These are phyloP conservation scores for Lipomyces yamadae DNA, from an alignment of 805 yeast species.

Conservation along the genomic window DNA sequence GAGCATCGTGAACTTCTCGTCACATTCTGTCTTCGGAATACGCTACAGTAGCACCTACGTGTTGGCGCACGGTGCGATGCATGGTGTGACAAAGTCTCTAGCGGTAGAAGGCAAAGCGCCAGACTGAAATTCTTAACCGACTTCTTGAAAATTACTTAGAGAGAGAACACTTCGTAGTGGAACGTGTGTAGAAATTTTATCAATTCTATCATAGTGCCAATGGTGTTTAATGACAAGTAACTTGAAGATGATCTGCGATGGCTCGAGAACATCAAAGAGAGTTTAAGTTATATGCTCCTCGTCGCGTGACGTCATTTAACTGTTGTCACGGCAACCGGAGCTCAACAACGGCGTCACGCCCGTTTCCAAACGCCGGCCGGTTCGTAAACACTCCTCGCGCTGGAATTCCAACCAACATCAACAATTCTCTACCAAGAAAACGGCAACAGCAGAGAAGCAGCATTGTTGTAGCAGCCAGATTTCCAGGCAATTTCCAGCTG, in stretches of 20 bases:
- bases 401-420: neutral
- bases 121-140: no score
- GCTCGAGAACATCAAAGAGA: no score
- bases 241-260: neutral
- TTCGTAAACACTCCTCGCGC: neutral
- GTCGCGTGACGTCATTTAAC: no score
- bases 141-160: no score
- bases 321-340: constrained; percentile 18
- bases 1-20: constrained; percentile 1
- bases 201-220: no score
- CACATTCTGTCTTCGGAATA: neutral
- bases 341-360: constrained; percentile 15
- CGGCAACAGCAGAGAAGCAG: constrained; percentile 8
- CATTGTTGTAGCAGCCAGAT: constrained; percentile 9
- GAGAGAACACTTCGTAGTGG: no score
- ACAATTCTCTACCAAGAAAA: neutral
- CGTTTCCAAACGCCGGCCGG: constrained; percentile 6
- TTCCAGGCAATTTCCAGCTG: neutral
- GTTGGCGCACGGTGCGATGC: neutral
- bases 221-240: no score
- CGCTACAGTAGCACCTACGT: constrained; percentile 2
- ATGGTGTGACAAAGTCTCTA: neutral
- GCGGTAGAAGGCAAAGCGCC: neutral
- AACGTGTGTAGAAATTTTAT: no score
- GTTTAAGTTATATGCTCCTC: no score